Base-by-base conservation (phyloP, 768 basidiomycete genomes). In the Tricholoma matsutake region DNA sequence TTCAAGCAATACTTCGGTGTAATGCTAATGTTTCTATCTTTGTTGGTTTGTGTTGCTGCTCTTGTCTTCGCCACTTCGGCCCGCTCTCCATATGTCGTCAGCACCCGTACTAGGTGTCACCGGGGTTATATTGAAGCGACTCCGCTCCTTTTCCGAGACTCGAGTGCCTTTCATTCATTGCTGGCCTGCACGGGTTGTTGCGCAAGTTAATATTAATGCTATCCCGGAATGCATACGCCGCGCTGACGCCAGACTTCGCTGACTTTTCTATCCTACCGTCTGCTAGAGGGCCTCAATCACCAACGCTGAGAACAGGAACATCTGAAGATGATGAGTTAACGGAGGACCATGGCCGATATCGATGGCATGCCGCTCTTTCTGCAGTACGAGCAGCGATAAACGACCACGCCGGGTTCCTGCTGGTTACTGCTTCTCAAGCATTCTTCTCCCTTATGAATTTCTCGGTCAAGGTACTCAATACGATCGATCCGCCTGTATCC, bases 371-470 rank as follows among this genome's bases (percentile, higher is more conserved):
- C 8, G 35, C 7, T 28, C 5, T 57, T 11, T 47, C 43, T 41
- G 28, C 22, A 13, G 20, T 49, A 13, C 41, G 52, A 22, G 58
- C 55, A 41, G 54, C 65, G 6, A 55, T 66, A n/a, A 22, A 62
- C 31, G 62, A 60, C 43, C 88, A 90, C 69, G 71, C 75, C 5
- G 89, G 89, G 5, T 72, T 91, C 53, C 69, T 87, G 37, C 76
- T 88, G 16, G 79, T 90, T 16, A 79, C 79, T 2, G 71, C 74
- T 2, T 71, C 86, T 14, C 85, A 88, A 66, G 73, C 84, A n/a
- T 85, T 86, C 72, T 80, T 86, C 32, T 78, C 85, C 4, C 68
- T 80, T 20, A 86, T 87, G 78, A 84, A 84, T 54, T 73, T 86
- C 2, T 72, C 80, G 5, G 87, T 89, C 39, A 89, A 90, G 73